Percentiles rank a stretch among this genome's conserved stretches.
These are phyloP conservation scores for Boletus coccyginus DNA, from an alignment of 768 basidiomycete genomes.

Conservation along the genomic window DNA sequence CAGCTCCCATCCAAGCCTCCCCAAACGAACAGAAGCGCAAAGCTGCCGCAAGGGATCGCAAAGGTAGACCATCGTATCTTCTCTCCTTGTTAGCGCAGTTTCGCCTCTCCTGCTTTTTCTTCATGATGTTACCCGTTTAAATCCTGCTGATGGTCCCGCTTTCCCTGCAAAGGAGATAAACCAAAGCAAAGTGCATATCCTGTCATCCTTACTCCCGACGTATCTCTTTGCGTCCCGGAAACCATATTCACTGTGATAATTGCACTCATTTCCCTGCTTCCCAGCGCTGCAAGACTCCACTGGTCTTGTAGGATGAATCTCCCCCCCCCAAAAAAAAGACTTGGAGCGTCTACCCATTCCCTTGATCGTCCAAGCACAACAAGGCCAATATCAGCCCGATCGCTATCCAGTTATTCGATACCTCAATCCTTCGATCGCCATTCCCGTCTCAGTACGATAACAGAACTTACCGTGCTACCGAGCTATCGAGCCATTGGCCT, in stretches of 20 bases:
- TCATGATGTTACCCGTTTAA: constrained; percentile 32
- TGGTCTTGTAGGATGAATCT: constrained; percentile 22
- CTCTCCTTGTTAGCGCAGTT: constrained; percentile 32
- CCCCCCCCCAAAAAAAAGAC: constrained; percentile 18
- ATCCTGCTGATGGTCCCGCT: constrained; percentile 34
- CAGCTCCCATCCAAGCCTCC: neutral
- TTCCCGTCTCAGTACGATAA: constrained; percentile 58
- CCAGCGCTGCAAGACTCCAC: constrained; percentile 18
- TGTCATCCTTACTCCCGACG: constrained; percentile 25
- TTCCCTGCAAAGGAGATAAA: constrained; percentile 35
- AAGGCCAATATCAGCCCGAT: constrained; percentile 38
- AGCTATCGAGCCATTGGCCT: constrained; percentile 49
- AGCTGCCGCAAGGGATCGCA: constrained; percentile 64
- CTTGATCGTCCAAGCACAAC: constrained; percentile 59
- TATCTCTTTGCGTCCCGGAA: constrained; percentile 10
- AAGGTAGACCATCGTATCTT: constrained; percentile 65
- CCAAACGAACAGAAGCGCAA: constrained; percentile 69
- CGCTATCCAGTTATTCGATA: constrained; percentile 24
- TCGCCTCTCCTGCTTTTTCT: constrained; percentile 32
- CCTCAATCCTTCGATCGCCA: constrained; percentile 22
- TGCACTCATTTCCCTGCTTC: constrained; percentile 8
- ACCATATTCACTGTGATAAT: constrained; percentile 22
- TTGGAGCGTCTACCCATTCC: constrained; percentile 49
- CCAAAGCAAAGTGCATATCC: constrained; percentile 60
- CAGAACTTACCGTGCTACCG: constrained; percentile 66